Evolutionary conservation across 352 stramenopile species (phyloP).

Genomic region (Globisporangium irregulare): DNA sequence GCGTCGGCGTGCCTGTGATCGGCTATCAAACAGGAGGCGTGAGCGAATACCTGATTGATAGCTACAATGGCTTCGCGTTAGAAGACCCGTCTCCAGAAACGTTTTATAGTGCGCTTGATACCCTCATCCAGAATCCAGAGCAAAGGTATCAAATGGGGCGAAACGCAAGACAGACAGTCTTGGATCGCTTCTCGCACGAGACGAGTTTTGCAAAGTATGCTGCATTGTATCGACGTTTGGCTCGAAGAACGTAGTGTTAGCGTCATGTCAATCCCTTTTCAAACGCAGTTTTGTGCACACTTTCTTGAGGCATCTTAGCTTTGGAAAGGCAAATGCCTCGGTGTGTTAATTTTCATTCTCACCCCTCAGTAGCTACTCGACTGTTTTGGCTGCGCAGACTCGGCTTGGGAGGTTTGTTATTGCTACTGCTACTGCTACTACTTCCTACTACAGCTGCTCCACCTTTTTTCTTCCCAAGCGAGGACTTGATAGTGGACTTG

Average conservation of each 20-base stretch:
- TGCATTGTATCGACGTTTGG: constrained; percentile 37
- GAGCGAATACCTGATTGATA: constrained; percentile 43
- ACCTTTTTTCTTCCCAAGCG: constrained; percentile 39
- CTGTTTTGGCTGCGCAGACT: constrained; percentile 12
- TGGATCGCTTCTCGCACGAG: constrained; percentile 28
- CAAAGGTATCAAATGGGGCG: constrained; percentile 25
- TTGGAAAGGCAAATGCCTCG: not conserved
- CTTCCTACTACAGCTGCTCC: constrained; percentile 12
- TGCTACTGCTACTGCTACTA: constrained; percentile 26
- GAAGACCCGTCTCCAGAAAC: constrained; percentile 25
- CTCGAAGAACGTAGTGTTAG: not conserved
- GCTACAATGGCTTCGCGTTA: constrained; percentile 40
- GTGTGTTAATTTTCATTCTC: not conserved
- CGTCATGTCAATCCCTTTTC: not conserved
- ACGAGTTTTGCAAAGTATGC: constrained; percentile 30
- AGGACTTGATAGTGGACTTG: constrained; percentile 38
- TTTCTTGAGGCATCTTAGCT: not conserved
- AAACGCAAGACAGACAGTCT: constrained; percentile 36
- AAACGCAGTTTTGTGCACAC: not conserved
- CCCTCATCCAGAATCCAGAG: constrained; percentile 22
- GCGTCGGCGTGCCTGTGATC: constrained; percentile 43
- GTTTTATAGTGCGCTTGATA: constrained; percentile 31
- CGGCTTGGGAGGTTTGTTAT: constrained; percentile 11
- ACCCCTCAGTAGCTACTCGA: constrained; percentile 12
- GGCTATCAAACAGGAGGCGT: constrained; percentile 44